Base-by-base conservation (phyloP, 306 rosid genomes). In the Begonia peltatifolia region DNA sequence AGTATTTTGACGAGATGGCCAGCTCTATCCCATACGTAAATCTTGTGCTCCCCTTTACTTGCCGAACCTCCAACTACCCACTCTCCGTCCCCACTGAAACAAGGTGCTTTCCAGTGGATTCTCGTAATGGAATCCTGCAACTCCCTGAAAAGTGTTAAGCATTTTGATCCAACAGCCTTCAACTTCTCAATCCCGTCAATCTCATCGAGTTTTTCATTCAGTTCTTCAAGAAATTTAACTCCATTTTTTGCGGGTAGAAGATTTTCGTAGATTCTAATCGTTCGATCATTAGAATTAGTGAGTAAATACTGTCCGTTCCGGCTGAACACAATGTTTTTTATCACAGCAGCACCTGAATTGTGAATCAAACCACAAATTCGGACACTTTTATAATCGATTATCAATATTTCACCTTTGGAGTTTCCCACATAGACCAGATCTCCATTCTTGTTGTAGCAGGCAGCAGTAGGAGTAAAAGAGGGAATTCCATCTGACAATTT, bases 31-130 rank as follows among this genome's bases (percentile, higher is more conserved):
- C 99, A 92, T 63, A 83, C 72, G 62, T 92, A 92, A 69, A 92
- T 86, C 72, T 92, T 86, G 77, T 92, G 99, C 68, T 92, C 99
- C 23, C 99, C 99, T 81, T 86, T 92, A 82, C 96, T 86, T 58
- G 99, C 99, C 59, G 94, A 83, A 68, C 99, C 99, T 58, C 94
- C 93, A 42, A 92, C 75, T 18, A 92, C 96, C 96, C 99, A 92
- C 74, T 92, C 99, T 57, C 96, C 99, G 53, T 92, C 99, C 10
- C 99, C 99, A 58, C 99, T 92, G 69, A 92, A 92, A 63, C 96
- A 87, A 52, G 99, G 99, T 16, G 94, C 99, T 79, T 86, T 92
- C 99, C 99, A 92, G 38, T 92, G 99, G 77, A 92, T 75, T 76
- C 79, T 92, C 11, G 99, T 92, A 57, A 92, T 76, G 18, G 94